Evolutionary conservation across 1,284 basidiomycete genomes (phyloP), one percentile per base, ranked within the genome.

Genomic region (Sanghuangporus baumii): DNA sequence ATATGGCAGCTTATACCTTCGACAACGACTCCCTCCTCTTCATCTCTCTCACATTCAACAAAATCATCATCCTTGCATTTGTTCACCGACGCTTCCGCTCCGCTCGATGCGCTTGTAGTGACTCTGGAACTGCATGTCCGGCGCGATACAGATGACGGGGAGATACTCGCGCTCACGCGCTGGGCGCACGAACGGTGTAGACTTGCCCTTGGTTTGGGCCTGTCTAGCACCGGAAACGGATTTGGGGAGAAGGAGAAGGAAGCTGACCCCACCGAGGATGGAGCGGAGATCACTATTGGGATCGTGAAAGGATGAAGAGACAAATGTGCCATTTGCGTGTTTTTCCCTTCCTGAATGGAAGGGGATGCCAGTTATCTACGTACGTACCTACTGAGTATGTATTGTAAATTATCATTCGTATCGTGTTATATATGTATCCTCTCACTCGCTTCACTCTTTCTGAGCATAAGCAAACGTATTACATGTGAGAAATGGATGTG

Each of bases 1-100:
- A 84, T 94, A 58, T 95, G 93, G 93, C 91, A 94, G 69, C 81
- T 94, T 50, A 83, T 85, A 16, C 88, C 88, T 6, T 63, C 71
- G 2, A 71, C 55, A 9, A 59, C 36, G 16, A 60, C 48, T 37
- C 50, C 61, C 54, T 51, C 26, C 26, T 54, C 64, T 41, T 60
- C 67, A 31, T 55, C 26, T 23, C 51, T 63, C 41, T 56, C 67
- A 23, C 26, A 64, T 23, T 34, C 63, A 8, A 37, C 16, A 67
- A 65, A 66, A 67, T 36, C 62, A 62, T 46, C 43, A n/a, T 46
- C 43, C 20, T 46, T 18, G 20, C 16, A 16, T 16, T 46, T 18
- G 14, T 43, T 55, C 51, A 12, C 66, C 31, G 37, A 57, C 41
- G 62, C 69, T 55, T 62, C 68, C 59, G 69, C 71, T 37, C 68